These are phyloP conservation scores for Discostella pseudostelligera DNA, from an alignment of 108 stramenopile genomes.

Conservation along the genomic window DNA sequence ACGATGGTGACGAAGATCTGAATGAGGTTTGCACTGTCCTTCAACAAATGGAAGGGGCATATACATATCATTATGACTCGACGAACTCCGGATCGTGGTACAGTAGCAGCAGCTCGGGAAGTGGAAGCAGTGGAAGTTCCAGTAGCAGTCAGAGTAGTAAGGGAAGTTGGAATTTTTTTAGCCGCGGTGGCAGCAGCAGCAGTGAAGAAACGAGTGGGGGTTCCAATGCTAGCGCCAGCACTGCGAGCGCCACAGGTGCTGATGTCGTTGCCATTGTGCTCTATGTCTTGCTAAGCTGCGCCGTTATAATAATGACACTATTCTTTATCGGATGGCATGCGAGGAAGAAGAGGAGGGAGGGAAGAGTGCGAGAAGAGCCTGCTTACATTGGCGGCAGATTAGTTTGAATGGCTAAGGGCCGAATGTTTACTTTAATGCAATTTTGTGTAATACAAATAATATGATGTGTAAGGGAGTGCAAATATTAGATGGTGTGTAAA, in stretches of 20 bases:
- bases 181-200: neutral
- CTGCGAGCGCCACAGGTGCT: neutral
- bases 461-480: too few relatives aligned
- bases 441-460: too few relatives aligned
- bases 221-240: neutral
- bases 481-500: too few relatives aligned
- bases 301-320: constrained; percentile 3
- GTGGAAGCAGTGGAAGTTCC: too few relatives aligned
- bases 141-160: neutral
- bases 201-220: neutral
- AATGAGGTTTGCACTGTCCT: constrained; percentile 33
- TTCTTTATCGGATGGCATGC: neutral
- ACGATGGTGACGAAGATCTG: constrained; percentile 19
- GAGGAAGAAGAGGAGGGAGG: constrained; percentile 10
- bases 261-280: constrained; percentile 2
- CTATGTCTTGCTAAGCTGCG: constrained; percentile 11
- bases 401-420: neutral
- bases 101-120: neutral
- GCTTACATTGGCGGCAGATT: constrained; percentile 18
- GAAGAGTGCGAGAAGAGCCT: constrained; percentile 18
- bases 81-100: constrained; percentile 18
- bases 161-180: constrained; percentile 1
- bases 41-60: constrained; percentile 23
- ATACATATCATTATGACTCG: constrained; percentile 27
- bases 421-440: too few relatives aligned